Base-by-base conservation (phyloP, 352 stramenopile species). In the Discostella stelligera region DNA sequence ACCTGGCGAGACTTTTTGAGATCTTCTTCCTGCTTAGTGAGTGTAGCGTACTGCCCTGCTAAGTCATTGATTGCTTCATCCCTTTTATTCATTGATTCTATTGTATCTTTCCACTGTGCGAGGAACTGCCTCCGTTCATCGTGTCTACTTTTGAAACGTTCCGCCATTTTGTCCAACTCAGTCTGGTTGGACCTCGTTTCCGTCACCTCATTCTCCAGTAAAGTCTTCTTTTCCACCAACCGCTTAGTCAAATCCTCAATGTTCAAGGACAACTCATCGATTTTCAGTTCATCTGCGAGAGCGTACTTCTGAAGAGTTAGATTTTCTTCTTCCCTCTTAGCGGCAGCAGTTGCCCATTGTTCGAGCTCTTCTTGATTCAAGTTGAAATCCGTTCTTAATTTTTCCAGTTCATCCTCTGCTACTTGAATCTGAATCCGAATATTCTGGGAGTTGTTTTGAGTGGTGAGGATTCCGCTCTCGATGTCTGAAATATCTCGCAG, bases 361-460 rank as follows among this genome's bases (percentile, higher is more conserved):
- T 98, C 95, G 74, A 98, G 94, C 77, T 98, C 95, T 68, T 98
- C 95, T 77, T 98, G 96, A 83, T 98, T 98, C 94, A 95, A 98
- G 86, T 98, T 98, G 93, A 98, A 98, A 89, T 97, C 91, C 20
- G 97, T 85, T 82, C 97, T 98, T 74, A 98, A 98, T 66, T 94
- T 90, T 80, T 98, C 96, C 90, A 98, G 96, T 56, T 94, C 88
- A 59, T 98, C 95, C 66, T 97, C 97, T 32, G 93, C 94, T 41
- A 94, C 94, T 84, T 96, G 96, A 41, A 98, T 88, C 25, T 96
- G 94, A 62, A 88, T 92, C 71, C 97, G 89, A 6, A 95, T 63
- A 23, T 95, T 92, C 56, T 95, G 90, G 44, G 89, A 89, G 23
- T 96, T 91, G 30, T 93, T 81, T 7, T 88, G 80, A 21, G 86